phyloP scores from a whole-genome alignment of 1,284 basidiomycete genomes.

The Dichomitus squalens region DNA sequence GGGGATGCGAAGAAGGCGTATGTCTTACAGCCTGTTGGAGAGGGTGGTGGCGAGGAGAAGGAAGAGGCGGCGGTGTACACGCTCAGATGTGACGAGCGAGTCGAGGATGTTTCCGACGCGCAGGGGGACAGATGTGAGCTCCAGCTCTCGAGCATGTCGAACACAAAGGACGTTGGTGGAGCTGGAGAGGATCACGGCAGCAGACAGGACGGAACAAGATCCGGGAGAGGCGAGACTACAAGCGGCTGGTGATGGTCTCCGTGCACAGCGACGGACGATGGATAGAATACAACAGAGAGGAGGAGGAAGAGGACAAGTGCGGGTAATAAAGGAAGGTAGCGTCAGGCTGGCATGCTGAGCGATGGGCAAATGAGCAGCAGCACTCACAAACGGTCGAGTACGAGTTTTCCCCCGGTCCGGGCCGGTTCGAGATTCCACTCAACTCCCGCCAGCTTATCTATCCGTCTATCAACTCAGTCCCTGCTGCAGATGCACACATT shows the following conservation, averaged over 20 bases:
- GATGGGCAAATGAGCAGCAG: too few relatives aligned
- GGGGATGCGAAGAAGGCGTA: slow-evolving; percentile 36
- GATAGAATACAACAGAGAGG: neutral
- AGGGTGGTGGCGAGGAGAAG: slow-evolving; percentile 28
- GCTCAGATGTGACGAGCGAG: slow-evolving; percentile 33
- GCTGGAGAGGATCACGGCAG: neutral
- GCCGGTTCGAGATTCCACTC: too few relatives aligned
- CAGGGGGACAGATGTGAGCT: slow-evolving; percentile 29
- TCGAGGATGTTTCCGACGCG: slow-evolving; percentile 28
- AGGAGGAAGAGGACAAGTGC: neutral
- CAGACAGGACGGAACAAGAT: neutral
- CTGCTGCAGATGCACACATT: too few relatives aligned
- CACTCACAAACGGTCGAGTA: too few relatives aligned
- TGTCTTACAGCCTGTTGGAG: slow-evolving; percentile 33
- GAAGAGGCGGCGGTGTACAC: slow-evolving; percentile 31
- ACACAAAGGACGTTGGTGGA: neutral
- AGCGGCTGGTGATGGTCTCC: neutral
- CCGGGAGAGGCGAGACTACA: neutral
- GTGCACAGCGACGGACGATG: neutral
- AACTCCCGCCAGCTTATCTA: too few relatives aligned
- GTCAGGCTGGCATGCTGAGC: too few relatives aligned
- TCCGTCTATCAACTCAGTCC: too few relatives aligned
- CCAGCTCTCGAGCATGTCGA: slow-evolving; percentile 33
- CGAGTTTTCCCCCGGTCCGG: too few relatives aligned
- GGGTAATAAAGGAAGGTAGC: too few relatives aligned